phyloP scores from a whole-genome alignment of 257 asterid species.

The Penstemon davidsonii region DNA sequence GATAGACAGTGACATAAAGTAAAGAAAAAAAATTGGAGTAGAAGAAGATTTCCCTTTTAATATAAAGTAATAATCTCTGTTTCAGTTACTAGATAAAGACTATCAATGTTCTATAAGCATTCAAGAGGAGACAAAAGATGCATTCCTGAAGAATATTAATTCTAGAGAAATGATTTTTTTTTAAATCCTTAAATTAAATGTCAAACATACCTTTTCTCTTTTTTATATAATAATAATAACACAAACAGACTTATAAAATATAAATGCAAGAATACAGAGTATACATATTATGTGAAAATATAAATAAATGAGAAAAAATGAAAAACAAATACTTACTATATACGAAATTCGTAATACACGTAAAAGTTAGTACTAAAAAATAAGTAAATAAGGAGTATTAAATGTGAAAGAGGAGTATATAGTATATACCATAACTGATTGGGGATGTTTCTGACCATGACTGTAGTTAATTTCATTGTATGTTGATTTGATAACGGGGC shows the following conservation, averaged over 20 bases:
- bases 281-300: too few species aligned
- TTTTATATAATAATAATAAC: neutral
- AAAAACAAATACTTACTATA: neutral
- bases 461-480: slow-evolving; percentile 12
- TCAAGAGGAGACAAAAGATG: slow-evolving; percentile 14
- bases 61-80: neutral
- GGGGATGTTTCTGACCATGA: slow-evolving; percentile 42
- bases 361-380: neutral
- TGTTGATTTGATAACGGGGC: too few species aligned
- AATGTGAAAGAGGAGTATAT: neutral
- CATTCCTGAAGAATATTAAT: slow-evolving; percentile 2
- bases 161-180: neutral
- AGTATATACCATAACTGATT: slow-evolving; percentile 34
- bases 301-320: neutral
- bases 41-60: slow-evolving; percentile 16
- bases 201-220: neutral
- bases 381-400: neutral
- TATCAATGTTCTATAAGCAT: slow-evolving; percentile 21
- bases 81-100: slow-evolving; percentile 12
- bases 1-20: slow-evolving; percentile 25
- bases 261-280: too few species aligned
- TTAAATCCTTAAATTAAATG: neutral
- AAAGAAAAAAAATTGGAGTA: neutral
- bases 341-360: neutral
- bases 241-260: neutral